These are phyloP conservation scores for Adansonia madagascariensis DNA, from an alignment of 441 rosid genomes.

Conservation along the genomic window DNA sequence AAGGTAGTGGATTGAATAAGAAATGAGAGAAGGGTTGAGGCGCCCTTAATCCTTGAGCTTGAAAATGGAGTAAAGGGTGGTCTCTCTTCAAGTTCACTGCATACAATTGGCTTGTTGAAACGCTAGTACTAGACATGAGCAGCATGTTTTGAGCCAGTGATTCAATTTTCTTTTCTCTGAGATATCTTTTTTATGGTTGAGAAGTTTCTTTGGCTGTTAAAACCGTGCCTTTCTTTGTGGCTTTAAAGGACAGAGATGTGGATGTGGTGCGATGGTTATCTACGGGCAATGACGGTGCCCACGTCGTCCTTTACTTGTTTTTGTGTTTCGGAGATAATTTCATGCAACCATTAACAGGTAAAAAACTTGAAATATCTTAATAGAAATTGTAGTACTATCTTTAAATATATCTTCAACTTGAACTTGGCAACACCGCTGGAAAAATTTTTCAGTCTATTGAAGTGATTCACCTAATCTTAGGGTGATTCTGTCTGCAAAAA, in stretches of 20 bases:
- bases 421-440: not conserved
- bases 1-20: constrained; percentile 32
- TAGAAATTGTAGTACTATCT: no score
- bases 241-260: not conserved
- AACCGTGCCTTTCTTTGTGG: not conserved
- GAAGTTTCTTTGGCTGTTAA: not conserved
- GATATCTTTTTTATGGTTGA: not conserved
- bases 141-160: constrained; percentile 77
- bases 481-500: not conserved
- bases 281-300: not conserved
- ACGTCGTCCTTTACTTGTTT: not conserved
- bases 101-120: constrained; percentile 43
- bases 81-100: constrained; percentile 47
- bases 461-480: not conserved
- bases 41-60: constrained; percentile 46
- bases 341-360: not conserved
- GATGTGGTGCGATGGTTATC: not conserved
- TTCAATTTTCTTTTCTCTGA: not conserved
- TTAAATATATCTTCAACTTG: not conserved
- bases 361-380: no score
- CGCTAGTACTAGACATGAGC: constrained; percentile 65
- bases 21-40: constrained; percentile 42
- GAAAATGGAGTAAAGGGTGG: constrained; percentile 54
- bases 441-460: not conserved
- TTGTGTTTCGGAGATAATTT: constrained; percentile 3